Evolutionary conservation across 331 rosid genomes (phyloP).

Genomic region (Malus hybrid): DNA sequence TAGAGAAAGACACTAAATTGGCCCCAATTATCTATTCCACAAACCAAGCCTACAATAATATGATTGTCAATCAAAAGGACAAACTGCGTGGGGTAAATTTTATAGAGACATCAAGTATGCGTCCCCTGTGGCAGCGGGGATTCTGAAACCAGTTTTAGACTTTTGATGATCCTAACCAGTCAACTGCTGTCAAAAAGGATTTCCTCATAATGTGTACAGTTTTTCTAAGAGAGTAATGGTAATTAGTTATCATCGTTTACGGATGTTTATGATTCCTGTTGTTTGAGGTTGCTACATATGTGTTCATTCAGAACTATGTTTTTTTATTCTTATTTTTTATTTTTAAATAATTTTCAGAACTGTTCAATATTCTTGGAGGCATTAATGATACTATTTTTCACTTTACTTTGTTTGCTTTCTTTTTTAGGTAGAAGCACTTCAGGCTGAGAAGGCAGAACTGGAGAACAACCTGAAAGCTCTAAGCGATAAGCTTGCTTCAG

Average conservation of each 20-base stretch:
- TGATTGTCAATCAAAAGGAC: not conserved
- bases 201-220: not conserved
- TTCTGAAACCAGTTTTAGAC: not conserved
- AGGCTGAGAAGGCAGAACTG: conserved; percentile 58
- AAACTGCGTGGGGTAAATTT: not conserved
- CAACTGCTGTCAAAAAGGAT: not conserved
- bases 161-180: not conserved
- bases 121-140: not conserved
- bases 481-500: conserved; percentile 57
- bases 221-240: not conserved
- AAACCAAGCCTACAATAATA: not conserved
- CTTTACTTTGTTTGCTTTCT: conserved; percentile 8
- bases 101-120: not conserved
- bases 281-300: not conserved
- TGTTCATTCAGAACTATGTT: not conserved
- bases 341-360: not conserved
- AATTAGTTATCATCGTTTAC: not conserved
- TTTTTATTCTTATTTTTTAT: not conserved
- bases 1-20: not conserved
- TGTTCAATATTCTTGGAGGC: not conserved
- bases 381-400: not conserved
- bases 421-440: conserved; percentile 40
- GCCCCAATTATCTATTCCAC: not conserved
- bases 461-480: conserved; percentile 54
- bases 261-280: not conserved